Percentiles rank a stretch among this genome's conserved stretches.
These are phyloP conservation scores for Wilcoxina mikolae DNA, from an alignment of 495 filamentous ascomycete genomes.

Conservation along the genomic window DNA sequence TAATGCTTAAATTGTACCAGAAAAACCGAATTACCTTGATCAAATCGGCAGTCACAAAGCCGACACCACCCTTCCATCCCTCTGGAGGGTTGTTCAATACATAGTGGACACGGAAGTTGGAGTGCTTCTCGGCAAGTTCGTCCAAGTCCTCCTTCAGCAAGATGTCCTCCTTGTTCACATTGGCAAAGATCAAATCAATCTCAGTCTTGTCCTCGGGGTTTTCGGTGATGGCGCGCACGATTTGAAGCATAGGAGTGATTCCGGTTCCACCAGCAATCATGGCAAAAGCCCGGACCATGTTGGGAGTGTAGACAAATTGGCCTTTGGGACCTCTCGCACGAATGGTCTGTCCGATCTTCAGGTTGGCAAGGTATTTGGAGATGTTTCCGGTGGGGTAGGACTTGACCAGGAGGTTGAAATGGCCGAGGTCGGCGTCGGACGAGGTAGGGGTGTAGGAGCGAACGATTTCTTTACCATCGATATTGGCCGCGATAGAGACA, in stretches of 20 bases:
- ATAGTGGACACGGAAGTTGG: slow-evolving; percentile 70
- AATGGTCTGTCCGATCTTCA: slow-evolving; percentile 71
- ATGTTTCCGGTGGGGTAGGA: slow-evolving; percentile 93
- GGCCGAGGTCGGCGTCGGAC: slow-evolving; percentile 51
- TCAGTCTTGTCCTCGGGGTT: slow-evolving; percentile 65
- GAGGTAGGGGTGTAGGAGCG: slow-evolving; percentile 94
- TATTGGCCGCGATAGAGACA: slow-evolving; percentile 76
- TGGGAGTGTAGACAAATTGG: slow-evolving; percentile 87
- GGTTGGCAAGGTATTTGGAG: slow-evolving; percentile 67
- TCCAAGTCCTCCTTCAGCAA: slow-evolving; percentile 81
- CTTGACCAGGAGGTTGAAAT: slow-evolving; percentile 93
- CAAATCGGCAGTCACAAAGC: slow-evolving; percentile 89
- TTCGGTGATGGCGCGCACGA: slow-evolving; percentile 74
- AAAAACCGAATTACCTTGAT: slow-evolving; percentile 59
- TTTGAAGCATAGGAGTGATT: slow-evolving; percentile 94
- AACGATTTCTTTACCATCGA: slow-evolving; percentile 76
- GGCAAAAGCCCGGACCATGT: slow-evolving; percentile 83
- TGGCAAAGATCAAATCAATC: slow-evolving; percentile 89
- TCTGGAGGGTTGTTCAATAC: slow-evolving; percentile 91
- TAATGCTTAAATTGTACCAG: no score
- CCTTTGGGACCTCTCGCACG: slow-evolving; percentile 83
- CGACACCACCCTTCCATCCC: slow-evolving; percentile 75
- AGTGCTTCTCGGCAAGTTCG: slow-evolving; percentile 57
- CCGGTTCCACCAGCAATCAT: slow-evolving; percentile 96
- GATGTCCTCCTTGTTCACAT: slow-evolving; percentile 83